These are phyloP conservation scores for Murraya koenigii DNA, from an alignment of 345 rosid genomes.

Conservation along the genomic window DNA sequence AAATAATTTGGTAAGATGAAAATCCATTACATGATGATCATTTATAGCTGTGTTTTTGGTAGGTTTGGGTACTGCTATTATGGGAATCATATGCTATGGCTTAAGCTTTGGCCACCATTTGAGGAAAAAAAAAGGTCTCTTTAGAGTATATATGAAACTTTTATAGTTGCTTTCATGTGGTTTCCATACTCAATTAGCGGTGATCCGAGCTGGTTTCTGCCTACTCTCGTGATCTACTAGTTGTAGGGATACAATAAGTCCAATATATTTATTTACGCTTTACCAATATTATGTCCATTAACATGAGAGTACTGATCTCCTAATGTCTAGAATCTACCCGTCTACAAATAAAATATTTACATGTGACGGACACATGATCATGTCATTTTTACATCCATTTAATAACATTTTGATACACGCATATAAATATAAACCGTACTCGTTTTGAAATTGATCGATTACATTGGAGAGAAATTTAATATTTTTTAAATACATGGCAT, in stretches of 20 bases:
- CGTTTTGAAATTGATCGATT: no score
- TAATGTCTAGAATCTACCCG: no score
- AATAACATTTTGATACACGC: no score
- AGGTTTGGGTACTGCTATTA: slow-evolving; percentile 16
- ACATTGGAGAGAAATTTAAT: no score
- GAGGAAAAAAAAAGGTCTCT: neutral
- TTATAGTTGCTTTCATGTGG: slow-evolving; percentile 10
- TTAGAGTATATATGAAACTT: neutral
- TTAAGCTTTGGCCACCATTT: neutral
- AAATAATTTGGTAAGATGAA: neutral
- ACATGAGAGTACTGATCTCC: no score
- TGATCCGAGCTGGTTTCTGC: neutral
- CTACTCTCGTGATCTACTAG: neutral
- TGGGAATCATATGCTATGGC: slow-evolving; percentile 19
- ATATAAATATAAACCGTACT: no score
- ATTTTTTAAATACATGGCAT: no score
- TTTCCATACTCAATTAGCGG: neutral
- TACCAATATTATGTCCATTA: no score
- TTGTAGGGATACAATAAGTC: neutral
- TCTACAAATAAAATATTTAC: no score
- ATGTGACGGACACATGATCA: no score
- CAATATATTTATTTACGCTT: no score
- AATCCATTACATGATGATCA: neutral
- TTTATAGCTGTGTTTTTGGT: slow-evolving; percentile 14
- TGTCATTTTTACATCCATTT: no score